Evolutionary conservation across 352 stramenopile genomes (phyloP).

Genomic region (Paralagenidium karlingii): DNA sequence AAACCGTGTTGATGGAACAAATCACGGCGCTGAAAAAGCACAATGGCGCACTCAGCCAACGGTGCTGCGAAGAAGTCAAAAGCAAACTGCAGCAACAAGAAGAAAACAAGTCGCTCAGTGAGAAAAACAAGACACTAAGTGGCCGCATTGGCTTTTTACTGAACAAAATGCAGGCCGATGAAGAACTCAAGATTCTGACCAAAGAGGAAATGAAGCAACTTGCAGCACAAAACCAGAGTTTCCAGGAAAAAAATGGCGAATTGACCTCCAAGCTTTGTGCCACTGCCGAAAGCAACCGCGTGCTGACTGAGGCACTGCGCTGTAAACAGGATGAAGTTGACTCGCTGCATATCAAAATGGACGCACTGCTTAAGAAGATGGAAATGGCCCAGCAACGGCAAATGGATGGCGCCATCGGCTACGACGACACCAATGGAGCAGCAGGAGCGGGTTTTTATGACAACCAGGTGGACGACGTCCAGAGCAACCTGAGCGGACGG

Average conservation of each 20-base stretch:
- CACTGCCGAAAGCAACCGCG: slow-evolving; percentile 86
- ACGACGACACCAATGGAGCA: slow-evolving; percentile 11
- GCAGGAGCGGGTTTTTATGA: no score
- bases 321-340: slow-evolving; percentile 86
- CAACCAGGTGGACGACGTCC: slow-evolving; percentile 42
- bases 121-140: slow-evolving; percentile 91
- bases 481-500: slow-evolving; percentile 40
- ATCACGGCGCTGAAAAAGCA: slow-evolving; percentile 92
- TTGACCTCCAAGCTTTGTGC: slow-evolving; percentile 82
- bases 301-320: slow-evolving; percentile 86
- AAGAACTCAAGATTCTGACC: slow-evolving; percentile 88
- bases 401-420: slow-evolving; percentile 12
- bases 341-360: slow-evolving; percentile 64
- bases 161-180: slow-evolving; percentile 95
- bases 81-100: slow-evolving; percentile 87
- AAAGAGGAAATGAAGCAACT: slow-evolving; percentile 93
- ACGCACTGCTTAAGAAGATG: slow-evolving; percentile 69
- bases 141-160: slow-evolving; percentile 89
- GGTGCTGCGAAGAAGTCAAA: slow-evolving; percentile 90
- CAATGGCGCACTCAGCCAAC: slow-evolving; percentile 86
- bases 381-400: slow-evolving; percentile 24
- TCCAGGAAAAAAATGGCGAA: slow-evolving; percentile 84
- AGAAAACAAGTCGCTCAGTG: slow-evolving; percentile 84
- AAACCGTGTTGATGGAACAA: slow-evolving; percentile 90
- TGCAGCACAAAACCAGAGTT: slow-evolving; percentile 79